Evolutionary conservation across 208 protist species (phyloP), one percentile per base, ranked within the genome.

Genomic region (Wallacemonas collosoma): DNA sequence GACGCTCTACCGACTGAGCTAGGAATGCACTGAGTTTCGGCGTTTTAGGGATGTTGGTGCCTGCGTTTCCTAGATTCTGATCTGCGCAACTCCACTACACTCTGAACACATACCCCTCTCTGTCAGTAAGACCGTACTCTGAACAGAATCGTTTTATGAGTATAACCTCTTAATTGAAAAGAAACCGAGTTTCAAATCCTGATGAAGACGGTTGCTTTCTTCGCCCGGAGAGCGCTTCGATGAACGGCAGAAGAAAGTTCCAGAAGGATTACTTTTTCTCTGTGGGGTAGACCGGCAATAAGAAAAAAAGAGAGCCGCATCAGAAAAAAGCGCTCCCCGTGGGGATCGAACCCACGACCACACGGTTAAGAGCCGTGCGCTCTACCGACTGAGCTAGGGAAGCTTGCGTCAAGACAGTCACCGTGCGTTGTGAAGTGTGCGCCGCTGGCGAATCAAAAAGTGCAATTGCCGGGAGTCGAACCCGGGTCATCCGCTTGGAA

Each of bases 341-440:
- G 88, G 90, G 90, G 88, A 77, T 98, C 97, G 97, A 98, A 98
- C 97, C 97, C 95, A 95, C 95, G 95, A 98, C 97, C 95, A 98
- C 96, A 95, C 90, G 95, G 90, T 98, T 98, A 98, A 98, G 90
- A 98, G 96, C 91, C 93, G 85, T 93, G 95, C 93, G 95, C 95
- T 98, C 96, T 98, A 98, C 95, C 96, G 94, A 98, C 94, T 98
- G 94, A 98, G 94, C 94, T 98, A 98, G 91, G 85, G 84, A 85
- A 83, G 89, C 89, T 67, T 65, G 57, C 26, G 26, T 26, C 26
- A 26, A 26, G 26, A 26, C 0, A 26, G 26, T 26, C 26, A 26
- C 26, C 26, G 26, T 26, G 26, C 26, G 26, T 26, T 26, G 0
- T 1, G 0, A 26, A 26, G 26, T 26, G 26, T 26, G 0, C 26